These are phyloP conservation scores for Geranomyces variabilis DNA, from an alignment of 192 early-diverging fungal genomes.

Conservation along the genomic window DNA sequence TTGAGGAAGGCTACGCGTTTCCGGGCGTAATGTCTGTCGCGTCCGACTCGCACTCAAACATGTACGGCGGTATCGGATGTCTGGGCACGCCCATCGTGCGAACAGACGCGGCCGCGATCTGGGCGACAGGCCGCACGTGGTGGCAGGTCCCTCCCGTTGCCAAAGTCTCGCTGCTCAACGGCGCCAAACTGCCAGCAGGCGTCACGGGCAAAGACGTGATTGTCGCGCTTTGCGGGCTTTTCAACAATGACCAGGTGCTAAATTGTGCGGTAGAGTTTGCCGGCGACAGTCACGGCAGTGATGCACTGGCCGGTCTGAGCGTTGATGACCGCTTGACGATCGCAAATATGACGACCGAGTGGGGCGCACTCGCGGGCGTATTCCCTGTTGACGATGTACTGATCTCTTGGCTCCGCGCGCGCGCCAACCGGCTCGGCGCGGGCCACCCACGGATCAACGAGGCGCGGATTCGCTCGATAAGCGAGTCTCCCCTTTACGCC, in stretches of 20 bases:
- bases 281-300: slow-evolving; percentile 45
- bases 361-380: slow-evolving; percentile 96
- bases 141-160: slow-evolving; percentile 98
- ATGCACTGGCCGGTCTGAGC: slow-evolving; percentile 60
- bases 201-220: slow-evolving; percentile 98
- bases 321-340: slow-evolving; percentile 94
- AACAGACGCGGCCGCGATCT: slow-evolving; percentile 97
- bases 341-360: slow-evolving; percentile 99
- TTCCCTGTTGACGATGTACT: slow-evolving; percentile 90
- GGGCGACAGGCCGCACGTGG: slow-evolving; percentile 98
- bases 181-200: slow-evolving; percentile 64
- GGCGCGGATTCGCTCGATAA: slow-evolving; percentile 36
- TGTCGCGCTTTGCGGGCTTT: slow-evolving; percentile 88
- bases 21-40: slow-evolving; percentile 93
- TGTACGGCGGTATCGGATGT: slow-evolving; percentile 97
- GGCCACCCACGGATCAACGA: slow-evolving; percentile 53
- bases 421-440: slow-evolving; percentile 52
- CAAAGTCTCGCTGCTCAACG: slow-evolving; percentile 81
- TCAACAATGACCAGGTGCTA: slow-evolving; percentile 93
- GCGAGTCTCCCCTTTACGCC: slow-evolving; percentile 25
- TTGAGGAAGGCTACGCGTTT: slow-evolving; percentile 97
- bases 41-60: slow-evolving; percentile 99
- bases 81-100: slow-evolving; percentile 97
- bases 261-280: slow-evolving; percentile 97
- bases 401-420: slow-evolving; percentile 69